Percentiles rank a stretch among this genome's conserved stretches.
Conservation (phyloP, 192 early-diverging fungal genomes). For the Backusella tuberculispora region DNA sequence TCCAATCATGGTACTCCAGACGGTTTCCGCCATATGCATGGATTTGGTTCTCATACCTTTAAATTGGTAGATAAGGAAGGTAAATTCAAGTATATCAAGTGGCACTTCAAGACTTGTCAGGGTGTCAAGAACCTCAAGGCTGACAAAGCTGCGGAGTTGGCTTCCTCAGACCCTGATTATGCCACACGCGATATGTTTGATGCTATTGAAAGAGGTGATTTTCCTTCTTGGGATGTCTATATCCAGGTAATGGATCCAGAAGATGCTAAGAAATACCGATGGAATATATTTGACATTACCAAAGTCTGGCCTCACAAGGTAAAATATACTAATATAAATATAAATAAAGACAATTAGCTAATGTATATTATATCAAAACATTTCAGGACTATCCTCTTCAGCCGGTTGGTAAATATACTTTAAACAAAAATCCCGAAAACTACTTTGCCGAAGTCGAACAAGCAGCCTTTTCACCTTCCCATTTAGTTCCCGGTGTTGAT, state of each 20-base stretch:
- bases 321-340: background rate
- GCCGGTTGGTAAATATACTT: slow-evolving; percentile 74
- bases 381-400: slow-evolving; percentile 68
- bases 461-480: slow-evolving; percentile 75
- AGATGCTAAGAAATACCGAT: slow-evolving; percentile 71
- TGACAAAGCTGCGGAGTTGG: slow-evolving; percentile 63
- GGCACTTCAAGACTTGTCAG: slow-evolving; percentile 82
- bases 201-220: slow-evolving; percentile 67
- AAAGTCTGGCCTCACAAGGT: slow-evolving; percentile 78
- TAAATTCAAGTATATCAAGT: slow-evolving; percentile 76
- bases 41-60: slow-evolving; percentile 78
- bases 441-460: slow-evolving; percentile 90
- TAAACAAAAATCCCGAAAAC: slow-evolving; percentile 84
- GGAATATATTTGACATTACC: slow-evolving; percentile 83
- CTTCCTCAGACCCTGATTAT: slow-evolving; percentile 71
- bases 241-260: slow-evolving; percentile 74
- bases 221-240: slow-evolving; percentile 74
- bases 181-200: slow-evolving; percentile 74
- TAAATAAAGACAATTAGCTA: background rate
- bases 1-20: slow-evolving; percentile 84
- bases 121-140: slow-evolving; percentile 73
- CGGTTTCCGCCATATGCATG: slow-evolving; percentile 81
- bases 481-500: slow-evolving; percentile 81
- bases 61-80: slow-evolving; percentile 74
- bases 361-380: background rate